Evolutionary conservation across 1,284 basidiomycete species (phyloP).

Genomic region (Agroathelia rolfsii): DNA sequence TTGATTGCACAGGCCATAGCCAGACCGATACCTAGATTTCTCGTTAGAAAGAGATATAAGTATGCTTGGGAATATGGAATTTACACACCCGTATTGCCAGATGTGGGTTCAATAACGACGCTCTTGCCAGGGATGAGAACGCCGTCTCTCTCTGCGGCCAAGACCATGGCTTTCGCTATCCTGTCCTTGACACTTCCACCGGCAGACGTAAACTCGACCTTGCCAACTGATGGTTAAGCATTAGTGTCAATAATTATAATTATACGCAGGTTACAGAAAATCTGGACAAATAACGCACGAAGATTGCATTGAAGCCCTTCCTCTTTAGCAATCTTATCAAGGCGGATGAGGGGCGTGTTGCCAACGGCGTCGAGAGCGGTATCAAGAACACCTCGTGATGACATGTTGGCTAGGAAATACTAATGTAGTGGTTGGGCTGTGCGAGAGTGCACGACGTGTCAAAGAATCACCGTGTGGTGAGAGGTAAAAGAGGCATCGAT

Average conservation of each 20-base stretch:
- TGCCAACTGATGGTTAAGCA: slow-evolving; percentile 56
- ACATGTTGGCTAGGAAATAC: no score
- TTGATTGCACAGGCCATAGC: slow-evolving; percentile 89
- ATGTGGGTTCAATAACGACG: slow-evolving; percentile 89
- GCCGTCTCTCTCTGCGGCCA: slow-evolving; percentile 83
- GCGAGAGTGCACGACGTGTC: no score
- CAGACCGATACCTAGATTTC: slow-evolving; percentile 69
- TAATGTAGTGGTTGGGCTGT: no score
- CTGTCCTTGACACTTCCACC: slow-evolving; percentile 95
- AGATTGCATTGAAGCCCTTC: slow-evolving; percentile 87
- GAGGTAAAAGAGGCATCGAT: no score
- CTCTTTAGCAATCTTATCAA: slow-evolving; percentile 70
- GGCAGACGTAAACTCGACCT: slow-evolving; percentile 84
- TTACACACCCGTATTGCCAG: slow-evolving; percentile 83
- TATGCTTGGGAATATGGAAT: background rate
- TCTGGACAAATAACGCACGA: slow-evolving; percentile 39
- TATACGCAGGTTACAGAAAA: slow-evolving; percentile 1
- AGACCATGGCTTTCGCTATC: slow-evolving; percentile 95
- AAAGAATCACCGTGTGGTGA: no score
- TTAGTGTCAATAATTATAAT: slow-evolving; percentile 3
- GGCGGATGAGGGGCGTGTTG: slow-evolving; percentile 81
- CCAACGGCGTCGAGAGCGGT: slow-evolving; percentile 81
- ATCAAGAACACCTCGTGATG: slow-evolving; percentile 49
- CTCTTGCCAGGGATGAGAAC: slow-evolving; percentile 81
- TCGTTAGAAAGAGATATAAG: slow-evolving; percentile 6